Percentiles rank a stretch among this genome's conserved stretches.
Evolutionary conservation across 2,329 filamentous ascomycete species (phyloP).

Genomic region (Colletotrichum navitas): DNA sequence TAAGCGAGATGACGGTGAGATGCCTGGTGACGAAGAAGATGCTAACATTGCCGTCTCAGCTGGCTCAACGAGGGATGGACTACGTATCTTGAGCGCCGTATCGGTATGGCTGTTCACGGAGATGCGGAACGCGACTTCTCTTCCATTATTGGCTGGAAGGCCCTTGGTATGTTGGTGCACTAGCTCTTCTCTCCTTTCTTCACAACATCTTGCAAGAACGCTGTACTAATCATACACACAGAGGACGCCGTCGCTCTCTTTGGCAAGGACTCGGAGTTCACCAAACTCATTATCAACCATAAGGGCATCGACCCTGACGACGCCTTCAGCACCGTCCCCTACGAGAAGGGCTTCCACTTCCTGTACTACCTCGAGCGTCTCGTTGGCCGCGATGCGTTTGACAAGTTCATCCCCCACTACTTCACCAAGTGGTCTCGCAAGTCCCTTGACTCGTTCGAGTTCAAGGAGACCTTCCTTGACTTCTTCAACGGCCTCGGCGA

Average conservation of each 20-base stretch:
- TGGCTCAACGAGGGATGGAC: slow-evolving; percentile 90
- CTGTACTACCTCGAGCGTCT: slow-evolving; percentile 91
- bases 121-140: slow-evolving; percentile 92
- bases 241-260: slow-evolving; percentile 84
- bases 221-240: slow-evolving; percentile 44
- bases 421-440: slow-evolving; percentile 87
- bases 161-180: slow-evolving; percentile 65
- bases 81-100: slow-evolving; percentile 90
- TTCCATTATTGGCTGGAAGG: slow-evolving; percentile 95
- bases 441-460: slow-evolving; percentile 93
- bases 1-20: slow-evolving; percentile 52
- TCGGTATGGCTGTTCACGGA: slow-evolving; percentile 82
- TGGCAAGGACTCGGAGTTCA: slow-evolving; percentile 90
- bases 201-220: background rate
- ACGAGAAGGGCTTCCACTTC: slow-evolving; percentile 97
- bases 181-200: background rate
- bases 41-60: slow-evolving; percentile 51
- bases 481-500: slow-evolving; percentile 82
- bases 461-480: slow-evolving; percentile 86
- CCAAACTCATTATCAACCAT: slow-evolving; percentile 88
- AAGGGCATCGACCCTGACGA: slow-evolving; percentile 95
- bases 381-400: slow-evolving; percentile 87
- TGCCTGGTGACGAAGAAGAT: background rate
- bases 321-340: slow-evolving; percentile 91
- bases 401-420: slow-evolving; percentile 96